Evolutionary conservation across 148 eudicot genomes (phyloP), one percentile per base, ranked within the genome.

Genomic region (Silene conica): DNA sequence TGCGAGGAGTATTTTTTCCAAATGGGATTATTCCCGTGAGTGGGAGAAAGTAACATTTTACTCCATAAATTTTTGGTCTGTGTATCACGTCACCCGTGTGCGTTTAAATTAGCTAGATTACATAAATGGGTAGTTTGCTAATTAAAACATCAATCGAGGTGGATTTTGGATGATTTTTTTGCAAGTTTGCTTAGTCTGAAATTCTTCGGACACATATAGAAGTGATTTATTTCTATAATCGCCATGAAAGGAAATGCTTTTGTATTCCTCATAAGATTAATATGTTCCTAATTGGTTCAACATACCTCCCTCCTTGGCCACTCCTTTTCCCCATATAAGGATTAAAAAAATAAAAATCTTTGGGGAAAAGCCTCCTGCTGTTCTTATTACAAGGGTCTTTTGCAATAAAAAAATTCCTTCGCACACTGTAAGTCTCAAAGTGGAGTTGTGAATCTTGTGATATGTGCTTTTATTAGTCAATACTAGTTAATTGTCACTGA

Each of bases 121-220:
- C 34, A 31, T 31, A 31, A 31, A 31, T 31, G 34, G 34, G 34
- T 31, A 2, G 34, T 31, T 5, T 69, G 19, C 38, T 48, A 69
- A 69, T 48, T 14, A 10, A 10, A 11, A 48, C 26, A 1, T 9
- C 70, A 41, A 19, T 50, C 50, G 72, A 69, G 18, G 0, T 69
- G 34, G 72, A 22, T 69, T 10, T 22, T 48, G 23, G 21, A 22
- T 48, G 57, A 48, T 48, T 11, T 5, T 14, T 69, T 69, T 21
- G 62, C 25, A 48, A 48, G 14, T 48, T 48, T 48, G n/a, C n/a
- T 20, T 64, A 46, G 2, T 46, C 10, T 22, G 72, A 69, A 48
- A 69, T 13, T 11, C 23, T 69, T 67, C 22, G 25, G 72, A 69
- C 20, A 69, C 14, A 48, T 9, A 69, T 69, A 69, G 72, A 69